Conservation (phyloP, 768 basidiomycete species). For the Imleria badia region DNA sequence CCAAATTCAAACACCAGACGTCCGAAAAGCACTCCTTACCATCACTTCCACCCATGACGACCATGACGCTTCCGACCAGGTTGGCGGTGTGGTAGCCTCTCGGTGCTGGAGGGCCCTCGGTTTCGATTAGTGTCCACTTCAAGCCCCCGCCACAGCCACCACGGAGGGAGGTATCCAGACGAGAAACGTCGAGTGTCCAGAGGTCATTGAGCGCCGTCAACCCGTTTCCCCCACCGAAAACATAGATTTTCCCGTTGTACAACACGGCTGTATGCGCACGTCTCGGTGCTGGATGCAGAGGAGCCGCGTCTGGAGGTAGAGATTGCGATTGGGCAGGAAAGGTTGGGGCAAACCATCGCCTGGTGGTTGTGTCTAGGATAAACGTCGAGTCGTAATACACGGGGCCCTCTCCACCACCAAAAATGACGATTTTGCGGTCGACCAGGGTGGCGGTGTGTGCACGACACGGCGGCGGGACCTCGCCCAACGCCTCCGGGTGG, state of each 20-base stretch:
- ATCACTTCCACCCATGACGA: slow-evolving; percentile 90
- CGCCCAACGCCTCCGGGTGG: slow-evolving; percentile 73
- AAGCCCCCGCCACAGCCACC: slow-evolving; percentile 26
- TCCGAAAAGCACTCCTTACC: slow-evolving; percentile 87
- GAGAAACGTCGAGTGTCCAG: slow-evolving; percentile 77
- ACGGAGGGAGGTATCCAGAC: slow-evolving; percentile 31
- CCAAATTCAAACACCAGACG: slow-evolving; percentile 82
- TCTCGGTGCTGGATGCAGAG: slow-evolving; percentile 57
- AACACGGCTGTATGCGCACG: slow-evolving; percentile 87
- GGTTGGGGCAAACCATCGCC: slow-evolving; percentile 60
- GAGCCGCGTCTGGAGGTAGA: slow-evolving; percentile 1
- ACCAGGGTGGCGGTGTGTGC: slow-evolving; percentile 88
- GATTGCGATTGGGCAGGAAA: slow-evolving; percentile 22
- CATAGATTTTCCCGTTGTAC: slow-evolving; percentile 68
- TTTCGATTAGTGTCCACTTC: slow-evolving; percentile 60
- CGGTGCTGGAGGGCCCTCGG: slow-evolving; percentile 56
- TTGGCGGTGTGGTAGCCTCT: slow-evolving; percentile 93
- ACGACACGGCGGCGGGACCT: slow-evolving; percentile 76
- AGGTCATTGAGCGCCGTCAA: slow-evolving; percentile 86
- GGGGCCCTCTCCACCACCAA: slow-evolving; percentile 85
- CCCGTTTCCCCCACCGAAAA: slow-evolving; percentile 96
- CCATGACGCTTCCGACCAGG: slow-evolving; percentile 80
- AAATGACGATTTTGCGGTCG: slow-evolving; percentile 75
- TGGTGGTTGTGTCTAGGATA: slow-evolving; percentile 74
- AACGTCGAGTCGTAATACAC: slow-evolving; percentile 82